A percentile compares a stretch with the other conserved stretches of the same genome.
These are phyloP conservation scores for Colletotrichum tropicale DNA, from an alignment of 2,329 filamentous ascomycete species.

Conservation along the genomic window DNA sequence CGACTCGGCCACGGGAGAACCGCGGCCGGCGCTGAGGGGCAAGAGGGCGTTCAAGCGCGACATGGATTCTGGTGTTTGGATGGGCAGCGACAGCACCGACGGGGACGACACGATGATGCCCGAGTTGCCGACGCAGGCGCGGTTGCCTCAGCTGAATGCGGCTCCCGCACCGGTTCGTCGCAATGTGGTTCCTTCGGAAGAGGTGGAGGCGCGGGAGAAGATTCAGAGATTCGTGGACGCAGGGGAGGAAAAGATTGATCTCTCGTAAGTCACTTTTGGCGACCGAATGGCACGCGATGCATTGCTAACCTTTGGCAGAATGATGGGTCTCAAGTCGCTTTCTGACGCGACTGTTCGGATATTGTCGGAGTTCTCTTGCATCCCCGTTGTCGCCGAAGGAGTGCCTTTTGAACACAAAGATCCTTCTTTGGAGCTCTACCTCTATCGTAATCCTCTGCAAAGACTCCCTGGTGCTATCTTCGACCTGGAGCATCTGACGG, in stretches of 20 bases:
- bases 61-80: constrained; percentile 72
- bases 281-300: not conserved
- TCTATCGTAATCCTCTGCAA: constrained; percentile 63
- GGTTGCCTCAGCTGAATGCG: constrained; percentile 41
- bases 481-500: constrained; percentile 63
- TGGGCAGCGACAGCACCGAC: constrained; percentile 64
- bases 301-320: constrained; percentile 26
- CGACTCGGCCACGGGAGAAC: constrained; percentile 51
- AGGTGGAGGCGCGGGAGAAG: constrained; percentile 47
- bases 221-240: constrained; percentile 61
- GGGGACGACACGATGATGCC: constrained; percentile 42
- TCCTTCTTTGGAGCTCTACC: constrained; percentile 64
- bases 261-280: constrained; percentile 55
- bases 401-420: constrained; percentile 65
- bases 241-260: constrained; percentile 64
- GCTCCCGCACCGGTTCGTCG: constrained; percentile 26
- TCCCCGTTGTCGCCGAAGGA: constrained; percentile 58
- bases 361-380: constrained; percentile 57
- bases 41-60: constrained; percentile 63
- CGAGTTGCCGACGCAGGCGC: constrained; percentile 34
- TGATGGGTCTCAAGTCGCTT: constrained; percentile 54
- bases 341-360: constrained; percentile 62
- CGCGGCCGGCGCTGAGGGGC: constrained; percentile 36
- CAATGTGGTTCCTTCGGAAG: constrained; percentile 39
- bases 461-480: constrained; percentile 66